A percentile compares a stretch with the other conserved stretches of the same genome.
These are phyloP conservation scores for Ganoderma multipileum DNA, from an alignment of 1,284 basidiomycete genomes.

Conservation along the genomic window DNA sequence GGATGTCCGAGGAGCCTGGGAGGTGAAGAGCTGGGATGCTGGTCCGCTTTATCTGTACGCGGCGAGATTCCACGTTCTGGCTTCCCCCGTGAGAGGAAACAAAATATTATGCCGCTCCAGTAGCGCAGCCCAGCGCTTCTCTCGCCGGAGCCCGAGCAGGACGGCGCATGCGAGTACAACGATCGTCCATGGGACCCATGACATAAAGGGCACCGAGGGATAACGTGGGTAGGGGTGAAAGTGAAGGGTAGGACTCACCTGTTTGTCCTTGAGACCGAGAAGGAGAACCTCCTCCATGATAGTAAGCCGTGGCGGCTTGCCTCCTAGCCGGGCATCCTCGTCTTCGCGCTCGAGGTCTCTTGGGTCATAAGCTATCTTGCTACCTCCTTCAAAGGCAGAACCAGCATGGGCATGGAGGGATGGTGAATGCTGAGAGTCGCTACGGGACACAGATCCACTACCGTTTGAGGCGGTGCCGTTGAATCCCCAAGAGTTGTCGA, in stretches of 20 bases:
- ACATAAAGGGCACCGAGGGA: background rate
- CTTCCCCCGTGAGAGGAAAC: background rate
- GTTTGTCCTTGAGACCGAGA: slow-evolving; percentile 90
- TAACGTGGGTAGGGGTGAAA: slow-evolving; percentile 9
- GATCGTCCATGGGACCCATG: background rate
- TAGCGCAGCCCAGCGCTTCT: slow-evolving; percentile 1
- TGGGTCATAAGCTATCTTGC: slow-evolving; percentile 93
- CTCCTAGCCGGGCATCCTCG: slow-evolving; percentile 72
- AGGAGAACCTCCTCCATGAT: slow-evolving; percentile 97
- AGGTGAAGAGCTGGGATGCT: background rate
- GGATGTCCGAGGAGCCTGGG: background rate
- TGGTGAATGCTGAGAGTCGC: slow-evolving; percentile 30
- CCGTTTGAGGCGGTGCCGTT: slow-evolving; percentile 40
- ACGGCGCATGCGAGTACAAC: background rate
- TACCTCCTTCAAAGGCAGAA: slow-evolving; percentile 83
- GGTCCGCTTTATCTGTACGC: background rate
- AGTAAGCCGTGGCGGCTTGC: slow-evolving; percentile 86
- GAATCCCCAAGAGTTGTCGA: slow-evolving; percentile 39
- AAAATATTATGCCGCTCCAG: slow-evolving; percentile 6
- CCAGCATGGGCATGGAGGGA: slow-evolving; percentile 69
- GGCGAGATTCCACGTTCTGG: background rate
- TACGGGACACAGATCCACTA: slow-evolving; percentile 40
- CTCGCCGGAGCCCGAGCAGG: background rate
- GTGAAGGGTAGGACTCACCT: slow-evolving; percentile 54
- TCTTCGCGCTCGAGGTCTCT: slow-evolving; percentile 84